phyloP scores from a whole-genome alignment of 768 basidiomycete genomes.

The Termitomyces sp. region DNA sequence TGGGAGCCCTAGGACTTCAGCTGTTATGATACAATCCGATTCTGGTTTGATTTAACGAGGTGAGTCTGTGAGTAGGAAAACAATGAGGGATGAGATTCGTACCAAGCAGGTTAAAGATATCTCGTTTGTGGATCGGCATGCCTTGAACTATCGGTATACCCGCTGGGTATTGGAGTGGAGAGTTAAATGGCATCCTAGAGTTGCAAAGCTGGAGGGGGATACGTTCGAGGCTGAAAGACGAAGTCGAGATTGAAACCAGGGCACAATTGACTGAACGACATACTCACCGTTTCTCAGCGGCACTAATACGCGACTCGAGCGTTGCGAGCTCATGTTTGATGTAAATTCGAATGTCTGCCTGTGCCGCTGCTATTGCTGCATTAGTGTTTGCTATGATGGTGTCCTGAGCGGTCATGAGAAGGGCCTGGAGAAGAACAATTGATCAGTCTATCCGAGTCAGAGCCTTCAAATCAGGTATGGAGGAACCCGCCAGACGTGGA shows the following conservation, averaged over 20 bases:
- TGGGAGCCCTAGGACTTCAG: neutral
- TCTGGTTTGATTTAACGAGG: neutral
- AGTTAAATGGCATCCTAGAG: conserved; percentile 3
- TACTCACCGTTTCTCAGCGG: neutral
- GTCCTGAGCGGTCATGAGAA: neutral
- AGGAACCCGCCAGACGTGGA: no score
- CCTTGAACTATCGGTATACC: neutral
- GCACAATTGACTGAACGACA: no score
- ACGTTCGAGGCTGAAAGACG: neutral
- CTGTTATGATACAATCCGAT: neutral
- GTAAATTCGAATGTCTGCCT: neutral
- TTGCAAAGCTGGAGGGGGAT: conserved; percentile 1
- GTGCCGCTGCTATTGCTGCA: neutral
- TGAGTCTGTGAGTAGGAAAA: no score
- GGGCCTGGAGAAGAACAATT: neutral
- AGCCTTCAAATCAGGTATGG: neutral
- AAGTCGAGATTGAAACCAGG: no score
- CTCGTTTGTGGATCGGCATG: conserved; percentile 4
- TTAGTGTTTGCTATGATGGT: neutral
- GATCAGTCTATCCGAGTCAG: neutral
- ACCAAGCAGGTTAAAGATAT: conserved; percentile 4
- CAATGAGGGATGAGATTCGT: neutral
- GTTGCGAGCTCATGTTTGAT: neutral
- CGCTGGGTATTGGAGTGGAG: conserved; percentile 2
- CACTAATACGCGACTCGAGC: neutral